Evolutionary conservation across 495 filamentous ascomycete genomes (phyloP), one percentile per base, ranked within the genome.

Genomic region (Ascodesmis nigricans): DNA sequence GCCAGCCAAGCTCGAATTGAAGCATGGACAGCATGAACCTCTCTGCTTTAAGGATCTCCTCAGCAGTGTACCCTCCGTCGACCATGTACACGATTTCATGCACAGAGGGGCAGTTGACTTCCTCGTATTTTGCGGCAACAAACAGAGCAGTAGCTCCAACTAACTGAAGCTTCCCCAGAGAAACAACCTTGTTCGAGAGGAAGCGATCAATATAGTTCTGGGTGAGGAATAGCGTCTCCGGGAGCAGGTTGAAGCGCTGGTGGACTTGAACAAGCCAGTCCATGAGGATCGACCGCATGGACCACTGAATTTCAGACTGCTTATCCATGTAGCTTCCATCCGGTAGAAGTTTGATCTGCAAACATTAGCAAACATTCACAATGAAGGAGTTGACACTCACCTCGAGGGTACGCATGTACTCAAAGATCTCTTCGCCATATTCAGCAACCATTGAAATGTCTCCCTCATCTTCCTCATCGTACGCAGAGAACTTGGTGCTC

Each of bases 371-470:
- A n/a, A 32, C 16, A 34, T 25, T 21, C 25, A 35, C 31, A 38
- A 40, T 21, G 32, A 34, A 17, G 24, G 8, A 30, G 21, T 31
- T 19, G 18, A 31, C 14, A 50, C 67, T 58, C 64, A 91, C 82
- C 78, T 97, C 87, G 31, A 91, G 69, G 30, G 73, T 62, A 36
- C 66, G 65, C 74, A 95, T 76, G 56, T 95, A 91, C 5, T 65
- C 59, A 46, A 93, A 95, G 41, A 99, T 99, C 50, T 99, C 87
- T 3, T 87, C 75, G 30, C 73, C 71, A 49, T 99, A 99, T 50
- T 95, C 84, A 10, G 82, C 75, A 21, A 99, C 87, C 90, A 99
- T 92, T 49, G 76, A 91, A n/a, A 82, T 77, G 50, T 99, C 87
- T 61, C 71, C 90, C 15, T 64, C 60, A 49, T 93, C 87, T 41